Evolutionary conservation across 306 rosid genomes (phyloP).

Genomic region (Dalbergia oliveri): DNA sequence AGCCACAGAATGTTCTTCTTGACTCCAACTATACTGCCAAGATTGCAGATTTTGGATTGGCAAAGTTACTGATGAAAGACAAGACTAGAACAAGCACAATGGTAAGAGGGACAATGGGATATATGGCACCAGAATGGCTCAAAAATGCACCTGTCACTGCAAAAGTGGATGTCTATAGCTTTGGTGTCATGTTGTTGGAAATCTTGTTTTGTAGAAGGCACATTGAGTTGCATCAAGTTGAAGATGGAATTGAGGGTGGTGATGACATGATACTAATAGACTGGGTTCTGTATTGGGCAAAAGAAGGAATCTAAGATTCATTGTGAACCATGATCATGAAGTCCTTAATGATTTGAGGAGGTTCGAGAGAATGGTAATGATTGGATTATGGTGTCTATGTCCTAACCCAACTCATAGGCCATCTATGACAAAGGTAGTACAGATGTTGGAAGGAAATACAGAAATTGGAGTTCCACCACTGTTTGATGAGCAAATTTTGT

Average conservation of each 20-base stretch:
- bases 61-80: constrained; percentile 45
- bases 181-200: constrained; percentile 50
- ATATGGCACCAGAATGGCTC: constrained; percentile 59
- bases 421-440: constrained; percentile 43
- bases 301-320: constrained; percentile 40
- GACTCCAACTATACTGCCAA: constrained; percentile 44
- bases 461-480: constrained; percentile 46
- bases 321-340: constrained; percentile 38
- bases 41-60: constrained; percentile 52
- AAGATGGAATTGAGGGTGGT: constrained; percentile 24
- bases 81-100: constrained; percentile 44
- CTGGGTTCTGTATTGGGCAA: constrained; percentile 40
- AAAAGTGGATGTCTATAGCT: constrained; percentile 56
- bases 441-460: constrained; percentile 50
- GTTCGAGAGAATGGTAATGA: constrained; percentile 53
- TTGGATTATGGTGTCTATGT: constrained; percentile 49
- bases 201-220: constrained; percentile 41
- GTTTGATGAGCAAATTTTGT: background rate
- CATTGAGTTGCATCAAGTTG: constrained; percentile 43
- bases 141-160: constrained; percentile 51
- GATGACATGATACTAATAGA: constrained; percentile 45
- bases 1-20: constrained; percentile 57
- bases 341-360: constrained; percentile 38
- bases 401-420: constrained; percentile 47
- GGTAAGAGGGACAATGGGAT: constrained; percentile 56